Base-by-base conservation (phyloP, 257 asterid species). In the Verbena officinalis region DNA sequence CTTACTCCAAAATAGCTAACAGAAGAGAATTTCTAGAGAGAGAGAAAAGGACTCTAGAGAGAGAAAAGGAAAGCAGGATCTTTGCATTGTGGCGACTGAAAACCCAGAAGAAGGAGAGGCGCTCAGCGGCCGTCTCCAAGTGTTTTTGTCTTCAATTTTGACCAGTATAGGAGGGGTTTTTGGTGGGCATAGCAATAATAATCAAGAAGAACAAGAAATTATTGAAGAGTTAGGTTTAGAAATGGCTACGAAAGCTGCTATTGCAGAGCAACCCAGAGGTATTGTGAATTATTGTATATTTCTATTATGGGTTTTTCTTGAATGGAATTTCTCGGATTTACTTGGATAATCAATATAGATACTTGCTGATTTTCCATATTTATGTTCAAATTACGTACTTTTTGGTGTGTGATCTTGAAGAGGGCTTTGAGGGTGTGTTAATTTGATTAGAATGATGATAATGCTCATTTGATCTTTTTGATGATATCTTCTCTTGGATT, bases 91-190 rank as follows among this genome's bases (percentile, higher is more conserved):
- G 96, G 96, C 92, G 86, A 77, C 83, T 59, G 77, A 69, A 56
- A 73, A 70, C 57, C 56, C 58, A 20, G 78, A 62, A 70, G 80
- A 69, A 75, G 86, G 82, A 70, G 90, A 75, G 88, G 72, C 83
- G 77, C 82, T 70, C 48, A 79, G 80, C 68, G 84, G 95, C 74
- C 89, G 92, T 81, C 89, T 89, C 83, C 89, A 74, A 43, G 77
- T 77, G 76, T 77, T 89, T 65, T 60, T 89, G 8, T 82, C 92
- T 9, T 81, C 93, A 42, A 68, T 89, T 50, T 82, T 84, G 78
- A 53, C 86, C 1, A 88, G 88, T 75, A 58, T 88, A 57, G 95
- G 84, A 55, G 94, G 86, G 17, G 96, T 84, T 56, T 86, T 89
- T 31, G 82, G 91, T 22, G 53, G 62, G 13, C 55, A 52, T 20